Evolutionary conservation across 2,329 filamentous ascomycete species (phyloP).

Genomic region (Neoscytalidium dimidiatum): DNA sequence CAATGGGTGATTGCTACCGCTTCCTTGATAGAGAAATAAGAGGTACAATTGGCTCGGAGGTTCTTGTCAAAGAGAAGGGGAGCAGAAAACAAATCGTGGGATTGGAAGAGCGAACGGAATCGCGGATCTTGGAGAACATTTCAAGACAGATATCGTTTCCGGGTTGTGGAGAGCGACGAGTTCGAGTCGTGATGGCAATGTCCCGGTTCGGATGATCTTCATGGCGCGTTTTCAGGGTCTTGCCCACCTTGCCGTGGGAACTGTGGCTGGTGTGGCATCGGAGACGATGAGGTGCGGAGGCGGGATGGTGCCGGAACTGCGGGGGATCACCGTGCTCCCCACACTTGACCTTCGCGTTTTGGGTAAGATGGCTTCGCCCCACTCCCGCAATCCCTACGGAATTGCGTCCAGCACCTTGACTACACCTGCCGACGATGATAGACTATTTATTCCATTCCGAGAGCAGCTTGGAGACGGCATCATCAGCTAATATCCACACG

Average conservation of each 20-base stretch:
- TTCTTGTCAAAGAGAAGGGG: neutral
- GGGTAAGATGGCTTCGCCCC: neutral
- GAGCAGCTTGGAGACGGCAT: neutral
- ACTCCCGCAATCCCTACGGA: neutral
- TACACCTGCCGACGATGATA: too few relatives aligned
- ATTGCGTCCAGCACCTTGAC: neutral
- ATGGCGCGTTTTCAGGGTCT: neutral
- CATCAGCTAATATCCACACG: neutral
- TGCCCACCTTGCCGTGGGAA: neutral
- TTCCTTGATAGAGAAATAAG: too few relatives aligned
- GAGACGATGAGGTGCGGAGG: slow-evolving; percentile 1
- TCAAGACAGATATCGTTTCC: neutral
- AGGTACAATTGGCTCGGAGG: neutral
- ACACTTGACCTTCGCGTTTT: neutral
- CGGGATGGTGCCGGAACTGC: neutral
- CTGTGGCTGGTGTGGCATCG: slow-evolving; percentile 12
- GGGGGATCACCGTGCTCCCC: slow-evolving; percentile 1
- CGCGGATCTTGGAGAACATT: neutral
- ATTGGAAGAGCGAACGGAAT: neutral
- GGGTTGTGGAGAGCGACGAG: neutral
- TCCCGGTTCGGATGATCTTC: neutral
- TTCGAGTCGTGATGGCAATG: neutral
- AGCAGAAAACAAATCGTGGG: neutral
- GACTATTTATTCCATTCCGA: slow-evolving; percentile 2
- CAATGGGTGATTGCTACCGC: neutral